A percentile compares a stretch with the other conserved stretches of the same genome.
These are phyloP conservation scores for Citrullus colocynthis DNA, from an alignment of 306 rosid genomes.

Conservation along the genomic window DNA sequence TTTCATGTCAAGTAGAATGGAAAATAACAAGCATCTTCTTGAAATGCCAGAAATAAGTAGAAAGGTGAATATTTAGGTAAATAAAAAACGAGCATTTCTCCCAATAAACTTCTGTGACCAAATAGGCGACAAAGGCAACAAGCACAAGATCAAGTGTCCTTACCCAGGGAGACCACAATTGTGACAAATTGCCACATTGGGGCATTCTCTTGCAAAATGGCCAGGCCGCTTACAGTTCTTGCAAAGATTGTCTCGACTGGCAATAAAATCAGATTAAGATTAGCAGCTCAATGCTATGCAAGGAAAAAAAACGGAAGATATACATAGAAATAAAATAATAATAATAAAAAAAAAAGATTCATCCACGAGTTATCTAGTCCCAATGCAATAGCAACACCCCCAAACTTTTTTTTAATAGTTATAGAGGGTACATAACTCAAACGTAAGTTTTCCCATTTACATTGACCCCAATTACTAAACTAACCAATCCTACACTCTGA, in stretches of 20 bases:
- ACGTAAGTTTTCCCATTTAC: neutral
- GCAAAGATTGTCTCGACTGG: slow-evolving; percentile 94
- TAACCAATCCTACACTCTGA: neutral
- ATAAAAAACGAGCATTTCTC: neutral
- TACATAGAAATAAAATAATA: too few relatives aligned
- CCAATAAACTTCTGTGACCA: neutral
- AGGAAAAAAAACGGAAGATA: neutral
- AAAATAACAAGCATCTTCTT: neutral
- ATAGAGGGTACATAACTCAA: neutral
- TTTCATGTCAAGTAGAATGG: neutral
- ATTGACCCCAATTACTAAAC: neutral
- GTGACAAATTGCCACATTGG: slow-evolving; percentile 97
- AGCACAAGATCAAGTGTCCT: slow-evolving; percentile 13
- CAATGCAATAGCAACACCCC: neutral
- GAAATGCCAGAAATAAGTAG: neutral
- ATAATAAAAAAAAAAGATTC: neutral
- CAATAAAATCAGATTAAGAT: slow-evolving; percentile 13
- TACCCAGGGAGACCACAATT: slow-evolving; percentile 96
- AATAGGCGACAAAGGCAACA: neutral
- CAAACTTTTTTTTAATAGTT: neutral
- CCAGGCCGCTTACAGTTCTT: slow-evolving; percentile 99
- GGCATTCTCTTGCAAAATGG: slow-evolving; percentile 95
- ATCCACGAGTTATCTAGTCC: neutral
- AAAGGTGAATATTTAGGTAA: neutral
- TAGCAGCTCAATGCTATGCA: neutral